A percentile compares a stretch with the other conserved stretches of the same genome.
Conservation (phyloP, 371 early-diverging fungal species). For the Lichtheimia ramosa region DNA sequence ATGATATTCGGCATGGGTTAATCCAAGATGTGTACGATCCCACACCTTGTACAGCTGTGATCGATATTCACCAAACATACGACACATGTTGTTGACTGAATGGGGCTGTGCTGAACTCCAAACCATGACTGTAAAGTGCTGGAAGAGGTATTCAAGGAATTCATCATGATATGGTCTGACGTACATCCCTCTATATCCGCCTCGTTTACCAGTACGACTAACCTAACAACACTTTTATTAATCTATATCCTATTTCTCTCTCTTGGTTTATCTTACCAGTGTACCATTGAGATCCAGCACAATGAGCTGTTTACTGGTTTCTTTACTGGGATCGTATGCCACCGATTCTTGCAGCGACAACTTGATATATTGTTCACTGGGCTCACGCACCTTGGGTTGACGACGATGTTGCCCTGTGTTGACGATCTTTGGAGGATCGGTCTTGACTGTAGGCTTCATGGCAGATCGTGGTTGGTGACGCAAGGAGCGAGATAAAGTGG, state of each 20-base stretch:
- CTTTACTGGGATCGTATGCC: not conserved
- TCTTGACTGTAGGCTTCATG: too few species aligned
- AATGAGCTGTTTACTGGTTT: conserved; percentile 30
- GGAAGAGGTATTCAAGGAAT: conserved; percentile 65
- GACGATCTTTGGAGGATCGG: too few species aligned
- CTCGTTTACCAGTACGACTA: conserved; percentile 4
- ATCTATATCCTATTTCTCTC: not conserved
- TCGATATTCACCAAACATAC: conserved; percentile 42
- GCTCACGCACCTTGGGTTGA: not conserved
- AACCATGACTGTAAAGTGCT: conserved; percentile 70
- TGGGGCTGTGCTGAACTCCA: conserved; percentile 76
- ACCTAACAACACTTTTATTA: not conserved
- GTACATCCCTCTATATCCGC: conserved; percentile 27
- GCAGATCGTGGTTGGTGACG: too few species aligned
- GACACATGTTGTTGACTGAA: conserved; percentile 61
- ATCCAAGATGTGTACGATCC: conserved; percentile 60
- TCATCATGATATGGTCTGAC: conserved; percentile 53
- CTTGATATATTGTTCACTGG: not conserved
- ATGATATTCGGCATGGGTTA: conserved; percentile 45
- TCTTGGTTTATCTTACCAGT: conserved; percentile 33
- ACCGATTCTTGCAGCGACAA: conserved; percentile 5
- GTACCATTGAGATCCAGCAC: conserved; percentile 80
- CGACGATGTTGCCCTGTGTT: too few species aligned
- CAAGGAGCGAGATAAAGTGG: too few species aligned
- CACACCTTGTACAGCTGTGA: conserved; percentile 52